These are phyloP conservation scores for Boeremia exigua DNA, from an alignment of 2,329 filamentous ascomycete species.

Conservation along the genomic window DNA sequence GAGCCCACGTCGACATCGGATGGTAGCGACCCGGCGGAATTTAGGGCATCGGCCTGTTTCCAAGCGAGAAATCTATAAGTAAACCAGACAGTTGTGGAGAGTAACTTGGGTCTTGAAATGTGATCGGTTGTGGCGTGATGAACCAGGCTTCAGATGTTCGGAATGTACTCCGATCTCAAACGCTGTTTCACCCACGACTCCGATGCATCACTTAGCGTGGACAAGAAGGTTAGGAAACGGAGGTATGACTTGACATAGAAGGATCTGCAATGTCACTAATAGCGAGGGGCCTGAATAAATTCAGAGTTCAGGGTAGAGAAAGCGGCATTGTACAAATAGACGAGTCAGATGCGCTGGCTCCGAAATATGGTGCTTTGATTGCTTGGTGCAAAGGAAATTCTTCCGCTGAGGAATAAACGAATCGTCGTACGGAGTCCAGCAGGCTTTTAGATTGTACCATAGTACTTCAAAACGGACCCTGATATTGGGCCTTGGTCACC, in stretches of 20 bases:
- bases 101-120: not conserved
- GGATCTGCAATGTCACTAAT: slow-evolving; percentile 9
- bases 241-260: slow-evolving; percentile 10
- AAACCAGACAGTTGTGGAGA: not conserved
- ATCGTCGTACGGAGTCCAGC: not conserved
- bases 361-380: too few species aligned
- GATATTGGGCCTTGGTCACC: not conserved
- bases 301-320: not conserved
- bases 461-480: not conserved
- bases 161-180: slow-evolving; percentile 14
- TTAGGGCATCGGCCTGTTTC: not conserved
- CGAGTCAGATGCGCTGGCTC: not conserved
- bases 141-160: not conserved
- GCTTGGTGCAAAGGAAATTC: not conserved
- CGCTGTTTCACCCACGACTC: slow-evolving; percentile 10
- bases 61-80: not conserved
- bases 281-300: not conserved
- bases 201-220: slow-evolving; percentile 1
- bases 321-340: not conserved
- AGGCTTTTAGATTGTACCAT: not conserved
- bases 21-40: not conserved
- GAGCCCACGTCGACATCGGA: not conserved
- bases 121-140: slow-evolving; percentile 13
- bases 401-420: not conserved
- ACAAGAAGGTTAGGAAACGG: slow-evolving; percentile 5